Conservation (phyloP, 139 green algal genomes). For the Chlamydomonas asymmetrica region DNA sequence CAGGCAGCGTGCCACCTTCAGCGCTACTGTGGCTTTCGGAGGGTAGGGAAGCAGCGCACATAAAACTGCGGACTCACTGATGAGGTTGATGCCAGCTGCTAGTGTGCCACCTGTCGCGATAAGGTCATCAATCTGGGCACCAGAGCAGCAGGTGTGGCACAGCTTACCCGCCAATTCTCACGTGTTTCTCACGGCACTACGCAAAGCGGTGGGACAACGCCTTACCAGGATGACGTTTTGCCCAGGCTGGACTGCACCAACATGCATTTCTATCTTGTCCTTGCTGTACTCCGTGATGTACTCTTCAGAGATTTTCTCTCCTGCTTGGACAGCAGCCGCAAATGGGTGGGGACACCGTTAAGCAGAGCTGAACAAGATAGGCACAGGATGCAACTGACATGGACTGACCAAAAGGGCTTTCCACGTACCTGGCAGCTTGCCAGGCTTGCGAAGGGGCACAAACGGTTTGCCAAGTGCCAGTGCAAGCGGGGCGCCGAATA, state of each 20-base stretch:
- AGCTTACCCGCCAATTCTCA: background rate
- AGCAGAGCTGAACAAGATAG: background rate
- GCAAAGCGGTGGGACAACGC: background rate
- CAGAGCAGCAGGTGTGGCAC: background rate
- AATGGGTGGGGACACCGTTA: background rate
- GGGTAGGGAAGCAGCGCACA: too few relatives aligned
- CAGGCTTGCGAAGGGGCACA: conserved; percentile 94
- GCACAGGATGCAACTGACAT: background rate
- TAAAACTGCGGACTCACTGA: conserved; percentile 62
- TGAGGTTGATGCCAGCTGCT: conserved; percentile 77
- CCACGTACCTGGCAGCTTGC: conserved; percentile 92
- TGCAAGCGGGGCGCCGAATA: conserved; percentile 96
- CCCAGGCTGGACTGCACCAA: conserved; percentile 76
- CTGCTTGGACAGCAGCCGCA: conserved; percentile 50
- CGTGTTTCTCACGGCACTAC: background rate
- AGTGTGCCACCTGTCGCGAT: conserved; percentile 97
- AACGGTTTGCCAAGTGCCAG: conserved; percentile 84
- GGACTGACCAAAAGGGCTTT: background rate
- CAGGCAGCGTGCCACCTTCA: background rate
- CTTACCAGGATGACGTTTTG: conserved; percentile 85
- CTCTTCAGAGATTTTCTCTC: conserved; percentile 77
- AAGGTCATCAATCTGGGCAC: conserved; percentile 88
- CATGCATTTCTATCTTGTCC: conserved; percentile 97
- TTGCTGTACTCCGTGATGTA: conserved; percentile 93
- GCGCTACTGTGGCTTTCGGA: background rate